Base-by-base conservation (phyloP, 371 early-diverging fungal species). In the Blakeslea trispora region DNA sequence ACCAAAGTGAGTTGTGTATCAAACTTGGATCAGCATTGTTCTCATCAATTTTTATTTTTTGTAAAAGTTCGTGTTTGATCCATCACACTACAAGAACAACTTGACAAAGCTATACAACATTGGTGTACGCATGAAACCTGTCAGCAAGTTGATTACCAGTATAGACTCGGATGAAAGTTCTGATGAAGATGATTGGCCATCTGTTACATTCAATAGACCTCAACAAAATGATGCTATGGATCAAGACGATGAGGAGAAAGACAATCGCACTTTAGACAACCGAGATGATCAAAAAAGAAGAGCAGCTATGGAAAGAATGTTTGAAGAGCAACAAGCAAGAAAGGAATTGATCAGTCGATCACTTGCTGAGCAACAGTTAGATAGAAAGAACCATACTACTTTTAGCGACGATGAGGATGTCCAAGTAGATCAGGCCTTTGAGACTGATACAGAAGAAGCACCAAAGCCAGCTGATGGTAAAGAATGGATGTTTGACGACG, bases 11-110 rank as follows among this genome's bases (percentile, higher is more conserved):
- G 37, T 37, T 37, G 3, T 14, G 3, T 37, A 6, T 37, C 11
- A 2, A 6, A 2, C 5, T 41, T 28, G 5, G n/a, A n/a, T n/a
- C n/a, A n/a, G n/a, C n/a, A n/a, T n/a, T n/a, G n/a, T n/a, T n/a
- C n/a, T n/a, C n/a, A n/a, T n/a, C n/a, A n/a, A n/a, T n/a, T n/a
- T n/a, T n/a, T n/a, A n/a, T n/a, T n/a, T n/a, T n/a, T n/a, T n/a
- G n/a, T n/a, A n/a, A n/a, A 61, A 83, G 79, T 72, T 90, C 62
- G 83, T 79, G 0, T 87, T 81, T 59, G 91, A 93, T 55, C 92
- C 92, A 0, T 71, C 74, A 1, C 82, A 85, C 43, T 86, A 89
- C 68, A 87, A 90, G 63, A 81, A 88, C 53, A 88, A 81, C 43
- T 68, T 88, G 53, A 80, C 77, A 24, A 89, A 87, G 48, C 63